phyloP scores from a whole-genome alignment of 345 rosid genomes.

The Ceriops zippeliana region DNA sequence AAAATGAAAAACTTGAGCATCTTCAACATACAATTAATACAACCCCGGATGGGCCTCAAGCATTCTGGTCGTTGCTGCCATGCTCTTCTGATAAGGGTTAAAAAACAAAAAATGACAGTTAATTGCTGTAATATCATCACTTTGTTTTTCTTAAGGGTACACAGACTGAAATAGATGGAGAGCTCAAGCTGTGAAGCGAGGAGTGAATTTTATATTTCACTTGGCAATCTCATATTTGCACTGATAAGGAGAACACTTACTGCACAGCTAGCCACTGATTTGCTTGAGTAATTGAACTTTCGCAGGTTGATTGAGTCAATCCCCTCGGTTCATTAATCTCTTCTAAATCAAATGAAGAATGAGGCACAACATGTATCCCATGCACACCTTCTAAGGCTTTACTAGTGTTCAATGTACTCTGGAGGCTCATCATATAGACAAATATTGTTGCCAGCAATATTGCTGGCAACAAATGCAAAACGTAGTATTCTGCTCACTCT shows the following conservation, averaged over 20 bases:
- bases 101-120: slow-evolving; percentile 2
- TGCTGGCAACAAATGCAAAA: slow-evolving; percentile 36
- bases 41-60: slow-evolving; percentile 64
- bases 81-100: slow-evolving; percentile 47
- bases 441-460: slow-evolving; percentile 41
- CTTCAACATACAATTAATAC: slow-evolving; percentile 47
- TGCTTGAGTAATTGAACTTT: slow-evolving; percentile 36
- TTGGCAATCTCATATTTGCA: not conserved
- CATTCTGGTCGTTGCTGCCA: slow-evolving; percentile 98
- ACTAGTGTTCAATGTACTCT: slow-evolving; percentile 36
- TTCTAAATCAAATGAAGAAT: slow-evolving; percentile 56
- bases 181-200: not conserved
- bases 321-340: slow-evolving; percentile 46
- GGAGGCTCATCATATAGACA: slow-evolving; percentile 44
- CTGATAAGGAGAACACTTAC: slow-evolving; percentile 38
- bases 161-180: not conserved
- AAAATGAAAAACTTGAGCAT: slow-evolving; percentile 1
- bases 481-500: slow-evolving; percentile 13
- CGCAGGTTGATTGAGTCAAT: slow-evolving; percentile 35
- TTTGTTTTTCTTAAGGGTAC: not conserved
- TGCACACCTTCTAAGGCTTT: slow-evolving; percentile 69
- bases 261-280: slow-evolving; percentile 56
- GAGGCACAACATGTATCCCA: slow-evolving; percentile 70
- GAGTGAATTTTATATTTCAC: not conserved
- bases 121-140: not conserved